These are phyloP conservation scores for Scutellaria galericulata DNA, from an alignment of 257 asterid genomes.

Conservation along the genomic window DNA sequence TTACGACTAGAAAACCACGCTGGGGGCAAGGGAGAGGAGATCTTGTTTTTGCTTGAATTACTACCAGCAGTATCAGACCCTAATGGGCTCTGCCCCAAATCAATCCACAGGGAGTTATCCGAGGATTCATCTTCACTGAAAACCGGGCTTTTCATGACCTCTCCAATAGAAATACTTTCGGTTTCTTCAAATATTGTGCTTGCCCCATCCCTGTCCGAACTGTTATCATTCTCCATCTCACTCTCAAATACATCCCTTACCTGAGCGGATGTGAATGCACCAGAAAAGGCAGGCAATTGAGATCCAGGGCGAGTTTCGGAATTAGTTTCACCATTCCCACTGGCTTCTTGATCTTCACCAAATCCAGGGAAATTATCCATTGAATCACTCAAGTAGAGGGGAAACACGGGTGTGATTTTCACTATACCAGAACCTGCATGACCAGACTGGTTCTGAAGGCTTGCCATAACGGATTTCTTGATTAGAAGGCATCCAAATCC, in stretches of 20 bases:
- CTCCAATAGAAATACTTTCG: constrained; percentile 90
- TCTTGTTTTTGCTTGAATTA: constrained; percentile 58
- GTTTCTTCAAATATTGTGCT: constrained; percentile 96
- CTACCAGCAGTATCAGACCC: constrained; percentile 74
- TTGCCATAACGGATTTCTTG: constrained; percentile 90
- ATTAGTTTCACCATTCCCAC: constrained; percentile 58
- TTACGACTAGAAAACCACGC: constrained; percentile 83
- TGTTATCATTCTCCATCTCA: constrained; percentile 90
- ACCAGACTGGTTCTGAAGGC: constrained; percentile 92
- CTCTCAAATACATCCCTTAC: constrained; percentile 91
- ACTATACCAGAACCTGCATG: constrained; percentile 97
- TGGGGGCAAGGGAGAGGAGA: constrained; percentile 78
- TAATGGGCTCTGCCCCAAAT: constrained; percentile 91
- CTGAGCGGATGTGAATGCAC: constrained; percentile 95
- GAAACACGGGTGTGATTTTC: constrained; percentile 88
- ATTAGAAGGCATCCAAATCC: constrained; percentile 98
- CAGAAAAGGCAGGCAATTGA: constrained; percentile 99
- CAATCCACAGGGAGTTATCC: constrained; percentile 96
- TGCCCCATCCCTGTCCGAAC: constrained; percentile 89
- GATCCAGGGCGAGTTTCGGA: constrained; percentile 65
- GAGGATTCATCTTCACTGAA: constrained; percentile 98
- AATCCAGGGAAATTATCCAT: constrained; percentile 88
- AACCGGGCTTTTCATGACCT: constrained; percentile 93
- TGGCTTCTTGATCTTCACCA: constrained; percentile 67
- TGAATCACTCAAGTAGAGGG: constrained; percentile 88